Evolutionary conservation across 2,329 filamentous ascomycete genomes (phyloP).

Genomic region (Neonectria hederae): DNA sequence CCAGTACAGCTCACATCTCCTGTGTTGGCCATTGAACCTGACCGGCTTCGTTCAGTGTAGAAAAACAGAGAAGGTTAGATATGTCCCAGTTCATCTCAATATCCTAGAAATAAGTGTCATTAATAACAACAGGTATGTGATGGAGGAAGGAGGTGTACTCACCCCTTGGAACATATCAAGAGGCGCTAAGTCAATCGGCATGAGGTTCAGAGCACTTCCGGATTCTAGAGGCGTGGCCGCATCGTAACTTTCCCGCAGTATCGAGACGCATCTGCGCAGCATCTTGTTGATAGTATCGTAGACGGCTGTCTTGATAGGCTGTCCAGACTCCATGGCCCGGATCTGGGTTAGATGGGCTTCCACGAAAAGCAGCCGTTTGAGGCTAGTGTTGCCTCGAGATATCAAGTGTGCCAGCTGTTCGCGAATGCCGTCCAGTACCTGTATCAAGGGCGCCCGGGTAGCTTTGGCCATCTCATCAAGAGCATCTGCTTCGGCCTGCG

Average conservation of each 20-base stretch:
- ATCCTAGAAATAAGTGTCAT: slow-evolving; percentile 30
- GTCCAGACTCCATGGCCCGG: slow-evolving; percentile 35
- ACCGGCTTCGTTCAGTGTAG: slow-evolving; percentile 19
- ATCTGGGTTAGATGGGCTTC: slow-evolving; percentile 38
- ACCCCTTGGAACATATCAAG: slow-evolving; percentile 33
- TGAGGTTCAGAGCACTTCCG: slow-evolving; percentile 22
- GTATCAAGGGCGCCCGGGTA: slow-evolving; percentile 32
- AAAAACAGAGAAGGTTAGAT: slow-evolving; percentile 37
- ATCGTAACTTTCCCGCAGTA: slow-evolving; percentile 27
- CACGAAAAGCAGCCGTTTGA: slow-evolving; percentile 38
- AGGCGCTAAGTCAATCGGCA: slow-evolving; percentile 31
- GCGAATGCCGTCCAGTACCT: slow-evolving; percentile 27
- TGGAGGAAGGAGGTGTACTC: neutral
- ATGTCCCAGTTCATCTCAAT: slow-evolving; percentile 40
- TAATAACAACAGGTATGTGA: neutral
- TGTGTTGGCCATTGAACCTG: slow-evolving; percentile 28
- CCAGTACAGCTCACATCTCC: neutral
- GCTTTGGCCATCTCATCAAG: slow-evolving; percentile 39
- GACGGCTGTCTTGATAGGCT: slow-evolving; percentile 32
- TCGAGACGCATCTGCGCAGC: slow-evolving; percentile 30
- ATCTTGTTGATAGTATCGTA: slow-evolving; percentile 35
- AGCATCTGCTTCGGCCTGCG: slow-evolving; percentile 32
- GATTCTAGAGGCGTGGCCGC: slow-evolving; percentile 34
- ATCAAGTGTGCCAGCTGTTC: slow-evolving; percentile 36
- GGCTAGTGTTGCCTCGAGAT: slow-evolving; percentile 34